A percentile compares a stretch with the other conserved stretches of the same genome.
Evolutionary conservation across 2,329 filamentous ascomycete genomes (phyloP).

Genomic region (Samsoniella hepiali): DNA sequence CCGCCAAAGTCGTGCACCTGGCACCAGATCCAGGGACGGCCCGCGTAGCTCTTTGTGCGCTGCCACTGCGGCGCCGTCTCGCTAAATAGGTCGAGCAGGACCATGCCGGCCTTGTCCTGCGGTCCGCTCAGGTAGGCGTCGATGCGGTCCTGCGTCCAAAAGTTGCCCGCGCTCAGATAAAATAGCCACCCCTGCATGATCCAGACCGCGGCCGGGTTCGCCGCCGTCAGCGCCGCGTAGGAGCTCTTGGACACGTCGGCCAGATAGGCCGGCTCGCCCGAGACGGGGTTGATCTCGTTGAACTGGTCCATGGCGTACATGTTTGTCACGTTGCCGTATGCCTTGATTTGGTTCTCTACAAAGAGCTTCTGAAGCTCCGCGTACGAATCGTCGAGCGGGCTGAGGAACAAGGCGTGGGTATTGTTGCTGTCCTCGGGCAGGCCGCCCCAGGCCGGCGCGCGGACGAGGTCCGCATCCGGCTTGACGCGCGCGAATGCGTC

Average conservation of each 20-base stretch:
- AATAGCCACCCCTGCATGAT: slow-evolving; percentile 53
- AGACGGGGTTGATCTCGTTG: slow-evolving; percentile 42
- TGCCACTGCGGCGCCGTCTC: slow-evolving; percentile 50
- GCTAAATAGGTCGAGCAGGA: slow-evolving; percentile 50
- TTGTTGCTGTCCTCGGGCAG: slow-evolving; percentile 35
- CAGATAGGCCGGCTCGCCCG: slow-evolving; percentile 1
- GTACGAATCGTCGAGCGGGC: slow-evolving; percentile 43
- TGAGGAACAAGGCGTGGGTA: slow-evolving; percentile 46
- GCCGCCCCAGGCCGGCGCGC: slow-evolving; percentile 41
- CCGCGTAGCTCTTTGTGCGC: slow-evolving; percentile 46
- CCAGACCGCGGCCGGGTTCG: slow-evolving; percentile 48
- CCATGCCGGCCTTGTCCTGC: slow-evolving; percentile 40
- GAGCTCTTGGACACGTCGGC: slow-evolving; percentile 32
- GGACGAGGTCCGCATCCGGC: slow-evolving; percentile 42
- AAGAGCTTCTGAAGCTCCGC: slow-evolving; percentile 43
- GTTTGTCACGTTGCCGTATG: slow-evolving; percentile 46
- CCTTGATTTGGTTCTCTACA: slow-evolving; percentile 41
- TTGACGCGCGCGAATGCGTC: slow-evolving; percentile 35
- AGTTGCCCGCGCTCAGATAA: slow-evolving; percentile 35
- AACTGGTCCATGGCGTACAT: slow-evolving; percentile 52
- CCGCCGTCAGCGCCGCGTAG: slow-evolving; percentile 45
- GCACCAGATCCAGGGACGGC: slow-evolving; percentile 54
- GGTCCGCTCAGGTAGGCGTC: slow-evolving; percentile 49
- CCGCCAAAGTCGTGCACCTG: slow-evolving; percentile 49
- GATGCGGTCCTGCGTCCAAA: slow-evolving; percentile 44